A percentile compares a stretch with the other conserved stretches of the same genome.
These are phyloP conservation scores for Yamadazyma olivae DNA, from an alignment of 805 yeast genomes.

Conservation along the genomic window DNA sequence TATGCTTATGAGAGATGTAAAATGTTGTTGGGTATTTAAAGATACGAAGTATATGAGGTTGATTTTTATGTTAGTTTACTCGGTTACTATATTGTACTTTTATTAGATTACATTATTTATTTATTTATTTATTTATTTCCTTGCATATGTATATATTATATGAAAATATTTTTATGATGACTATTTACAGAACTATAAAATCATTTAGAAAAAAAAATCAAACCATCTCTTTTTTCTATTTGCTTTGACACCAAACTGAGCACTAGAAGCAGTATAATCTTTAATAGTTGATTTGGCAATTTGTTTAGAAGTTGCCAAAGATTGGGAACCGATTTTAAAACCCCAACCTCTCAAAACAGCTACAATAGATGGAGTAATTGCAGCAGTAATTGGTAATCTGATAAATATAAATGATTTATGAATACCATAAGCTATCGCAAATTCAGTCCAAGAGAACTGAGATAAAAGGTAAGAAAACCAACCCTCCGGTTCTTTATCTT, in stretches of 20 bases:
- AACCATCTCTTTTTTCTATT: slow-evolving; percentile 54
- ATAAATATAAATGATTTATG: slow-evolving; percentile 85
- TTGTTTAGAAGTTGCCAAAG: slow-evolving; percentile 39
- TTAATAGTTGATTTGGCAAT: slow-evolving; percentile 29
- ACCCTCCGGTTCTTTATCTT: slow-evolving; percentile 6
- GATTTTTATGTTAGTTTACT: no score
- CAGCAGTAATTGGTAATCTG: slow-evolving; percentile 87
- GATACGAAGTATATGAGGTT: neutral
- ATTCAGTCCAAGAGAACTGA: slow-evolving; percentile 68
- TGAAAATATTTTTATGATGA: slow-evolving; percentile 5
- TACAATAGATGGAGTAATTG: slow-evolving; percentile 82
- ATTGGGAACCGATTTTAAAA: slow-evolving; percentile 63
- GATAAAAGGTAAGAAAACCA: slow-evolving; percentile 17
- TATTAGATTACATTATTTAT: slow-evolving; percentile 1
- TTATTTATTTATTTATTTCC: slow-evolving; percentile 4
- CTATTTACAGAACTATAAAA: slow-evolving; percentile 1
- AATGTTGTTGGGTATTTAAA: slow-evolving; percentile 54
- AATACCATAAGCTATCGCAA: slow-evolving; percentile 86
- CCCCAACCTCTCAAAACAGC: slow-evolving; percentile 68
- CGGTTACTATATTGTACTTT: neutral
- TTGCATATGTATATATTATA: no score
- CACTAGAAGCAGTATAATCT: slow-evolving; percentile 42
- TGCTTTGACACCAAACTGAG: slow-evolving; percentile 54
- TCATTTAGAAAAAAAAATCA: slow-evolving; percentile 50
- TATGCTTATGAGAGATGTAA: slow-evolving; percentile 90